Conservation (phyloP, 306 rosid genomes). For the Cucurbita maxima region DNA sequence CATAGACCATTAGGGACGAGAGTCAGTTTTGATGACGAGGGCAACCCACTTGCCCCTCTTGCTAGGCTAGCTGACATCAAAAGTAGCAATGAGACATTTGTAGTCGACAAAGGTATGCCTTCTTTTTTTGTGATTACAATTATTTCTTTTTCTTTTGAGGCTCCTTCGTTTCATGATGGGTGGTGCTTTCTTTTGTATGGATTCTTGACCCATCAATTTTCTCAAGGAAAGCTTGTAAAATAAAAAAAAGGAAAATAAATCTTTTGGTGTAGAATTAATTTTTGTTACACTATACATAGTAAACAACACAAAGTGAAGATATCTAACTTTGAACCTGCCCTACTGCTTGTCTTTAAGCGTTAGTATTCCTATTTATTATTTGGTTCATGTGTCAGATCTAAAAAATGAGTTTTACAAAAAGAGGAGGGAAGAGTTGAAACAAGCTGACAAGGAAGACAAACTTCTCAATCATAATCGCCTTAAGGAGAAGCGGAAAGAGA, state of each 20-base stretch:
- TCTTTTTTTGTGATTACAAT: background rate
- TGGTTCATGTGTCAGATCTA: slow-evolving; percentile 28
- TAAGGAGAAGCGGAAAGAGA: slow-evolving; percentile 47
- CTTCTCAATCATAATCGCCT: slow-evolving; percentile 48
- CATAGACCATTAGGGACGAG: slow-evolving; percentile 69
- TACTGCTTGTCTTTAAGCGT: background rate
- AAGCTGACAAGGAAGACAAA: slow-evolving; percentile 73
- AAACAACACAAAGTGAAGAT: background rate
- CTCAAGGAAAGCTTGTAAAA: background rate
- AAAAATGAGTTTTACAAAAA: slow-evolving; percentile 52
- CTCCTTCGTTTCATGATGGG: background rate
- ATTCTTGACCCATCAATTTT: background rate
- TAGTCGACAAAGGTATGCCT: slow-evolving; percentile 50
- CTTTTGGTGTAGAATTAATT: background rate
- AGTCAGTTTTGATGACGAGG: slow-evolving; percentile 79
- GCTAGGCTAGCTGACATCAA: slow-evolving; percentile 54
- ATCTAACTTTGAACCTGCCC: background rate
- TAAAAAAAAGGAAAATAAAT: background rate
- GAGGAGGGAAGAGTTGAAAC: slow-evolving; percentile 59
- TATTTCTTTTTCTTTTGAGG: background rate
- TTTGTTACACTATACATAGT: background rate
- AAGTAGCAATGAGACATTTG: slow-evolving; percentile 16
- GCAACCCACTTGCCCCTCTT: slow-evolving; percentile 60
- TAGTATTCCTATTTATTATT: background rate
- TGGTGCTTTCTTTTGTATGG: background rate